Percentiles rank a stretch among this genome's conserved stretches.
Evolutionary conservation across 345 rosid species (phyloP).

Genomic region (Pelargonium nanum): DNA sequence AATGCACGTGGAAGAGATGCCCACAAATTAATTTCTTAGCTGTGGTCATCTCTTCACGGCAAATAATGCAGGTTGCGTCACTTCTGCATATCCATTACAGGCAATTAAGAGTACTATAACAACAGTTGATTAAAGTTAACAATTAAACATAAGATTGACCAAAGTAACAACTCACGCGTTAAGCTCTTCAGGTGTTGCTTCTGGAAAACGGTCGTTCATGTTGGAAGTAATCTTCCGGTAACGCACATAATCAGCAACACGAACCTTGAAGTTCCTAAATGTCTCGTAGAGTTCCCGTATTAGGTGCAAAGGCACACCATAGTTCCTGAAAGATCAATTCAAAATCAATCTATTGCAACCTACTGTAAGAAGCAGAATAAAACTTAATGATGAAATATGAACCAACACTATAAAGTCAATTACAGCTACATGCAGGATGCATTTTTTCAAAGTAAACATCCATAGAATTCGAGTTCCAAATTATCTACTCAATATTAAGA

Average conservation of each 20-base stretch:
- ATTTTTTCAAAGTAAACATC: not conserved
- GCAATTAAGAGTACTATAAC: not conserved
- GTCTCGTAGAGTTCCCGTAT: constrained; percentile 96
- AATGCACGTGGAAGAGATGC: constrained; percentile 89
- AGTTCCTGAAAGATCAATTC: constrained; percentile 49
- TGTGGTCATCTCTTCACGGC: constrained; percentile 95
- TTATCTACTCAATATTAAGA: not conserved
- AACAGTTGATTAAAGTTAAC: not conserved
- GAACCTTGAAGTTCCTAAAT: constrained; percentile 81
- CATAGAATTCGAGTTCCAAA: not conserved
- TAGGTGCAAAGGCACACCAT: constrained; percentile 88
- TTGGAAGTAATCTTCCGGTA: constrained; percentile 90
- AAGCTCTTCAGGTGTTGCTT: constrained; percentile 88
- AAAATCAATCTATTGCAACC: not conserved
- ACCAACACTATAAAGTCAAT: not conserved
- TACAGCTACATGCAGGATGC: not conserved
- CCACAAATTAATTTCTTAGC: constrained; percentile 92
- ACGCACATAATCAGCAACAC: constrained; percentile 84
- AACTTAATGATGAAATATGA: not conserved
- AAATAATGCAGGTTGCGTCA: constrained; percentile 88
- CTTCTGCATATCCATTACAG: constrained; percentile 44
- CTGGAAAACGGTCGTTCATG: constrained; percentile 93
- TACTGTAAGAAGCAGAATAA: not conserved
- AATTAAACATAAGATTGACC: not conserved
- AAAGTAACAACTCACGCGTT: constrained; percentile 41